A percentile compares a stretch with the other conserved stretches of the same genome.
These are phyloP conservation scores for Globisporangium emineosum DNA, from an alignment of 352 stramenopile genomes.

Conservation along the genomic window DNA sequence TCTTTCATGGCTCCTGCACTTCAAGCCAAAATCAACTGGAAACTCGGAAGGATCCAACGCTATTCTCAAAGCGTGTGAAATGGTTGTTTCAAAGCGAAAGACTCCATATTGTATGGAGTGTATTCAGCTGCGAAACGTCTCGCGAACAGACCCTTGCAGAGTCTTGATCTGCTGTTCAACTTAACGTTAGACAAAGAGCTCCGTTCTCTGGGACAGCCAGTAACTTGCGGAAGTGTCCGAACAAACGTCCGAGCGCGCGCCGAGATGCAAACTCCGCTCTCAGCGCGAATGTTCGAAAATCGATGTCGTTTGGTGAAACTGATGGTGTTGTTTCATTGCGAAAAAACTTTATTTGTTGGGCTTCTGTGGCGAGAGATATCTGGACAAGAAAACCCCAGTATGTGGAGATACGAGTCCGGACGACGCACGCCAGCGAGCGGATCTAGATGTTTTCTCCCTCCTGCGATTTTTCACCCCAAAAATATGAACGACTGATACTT, in stretches of 20 bases:
- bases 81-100: neutral
- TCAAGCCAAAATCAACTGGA: neutral
- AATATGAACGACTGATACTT: too few relatives aligned
- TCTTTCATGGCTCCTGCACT: too few relatives aligned
- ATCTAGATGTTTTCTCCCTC: neutral
- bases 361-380: neutral
- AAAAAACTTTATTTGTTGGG: neutral
- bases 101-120: too few relatives aligned
- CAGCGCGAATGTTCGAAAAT: neutral
- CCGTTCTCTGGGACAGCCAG: too few relatives aligned
- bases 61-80: neutral
- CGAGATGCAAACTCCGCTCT: neutral
- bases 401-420: neutral
- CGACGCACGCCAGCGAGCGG: neutral
- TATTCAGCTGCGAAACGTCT: neutral
- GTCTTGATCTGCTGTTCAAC: too few relatives aligned
- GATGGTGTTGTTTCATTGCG: neutral
- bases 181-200: too few relatives aligned
- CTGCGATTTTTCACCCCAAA: neutral
- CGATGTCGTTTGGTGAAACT: neutral
- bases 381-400: neutral
- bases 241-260: neutral
- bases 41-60: neutral
- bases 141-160: too few relatives aligned
- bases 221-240: too few relatives aligned